phyloP scores from a whole-genome alignment of 306 rosid genomes.

The Prunus kanzakura region DNA sequence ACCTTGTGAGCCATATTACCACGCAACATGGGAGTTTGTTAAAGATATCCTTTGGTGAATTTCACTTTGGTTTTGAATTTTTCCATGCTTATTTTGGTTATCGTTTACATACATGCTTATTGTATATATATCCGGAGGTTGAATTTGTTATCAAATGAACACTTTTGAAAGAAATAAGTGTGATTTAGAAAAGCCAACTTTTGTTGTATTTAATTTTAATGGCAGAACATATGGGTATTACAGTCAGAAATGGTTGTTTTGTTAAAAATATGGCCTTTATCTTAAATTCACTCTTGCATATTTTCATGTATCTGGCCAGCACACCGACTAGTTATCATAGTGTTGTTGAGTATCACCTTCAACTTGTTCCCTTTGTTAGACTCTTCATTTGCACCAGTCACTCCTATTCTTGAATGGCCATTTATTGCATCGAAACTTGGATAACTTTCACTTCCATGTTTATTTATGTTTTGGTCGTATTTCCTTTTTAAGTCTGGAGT shows the following conservation, averaged over 20 bases:
- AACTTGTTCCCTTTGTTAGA: not conserved
- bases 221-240: not conserved
- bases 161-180: not conserved
- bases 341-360: not conserved
- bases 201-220: not conserved
- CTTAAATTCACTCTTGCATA: not conserved
- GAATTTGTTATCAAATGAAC: not conserved
- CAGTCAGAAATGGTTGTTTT: not conserved
- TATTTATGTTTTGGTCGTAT: not conserved
- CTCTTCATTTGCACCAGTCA: not conserved
- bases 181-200: not conserved
- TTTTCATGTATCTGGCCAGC: not conserved
- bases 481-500: not conserved
- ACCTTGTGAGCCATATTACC: slow-evolving; percentile 71
- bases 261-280: not conserved
- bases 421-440: not conserved
- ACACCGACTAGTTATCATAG: not conserved
- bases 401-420: not conserved
- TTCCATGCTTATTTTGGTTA: not conserved
- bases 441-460: not conserved
- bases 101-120: not conserved
- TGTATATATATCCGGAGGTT: not conserved
- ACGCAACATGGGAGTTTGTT: slow-evolving; percentile 73
- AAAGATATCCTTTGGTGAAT: slow-evolving; percentile 66
- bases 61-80: not conserved